Evolutionary conservation across 2,329 filamentous ascomycete genomes (phyloP), one percentile per base, ranked within the genome.

Genomic region (Alternaria gansuensis): DNA sequence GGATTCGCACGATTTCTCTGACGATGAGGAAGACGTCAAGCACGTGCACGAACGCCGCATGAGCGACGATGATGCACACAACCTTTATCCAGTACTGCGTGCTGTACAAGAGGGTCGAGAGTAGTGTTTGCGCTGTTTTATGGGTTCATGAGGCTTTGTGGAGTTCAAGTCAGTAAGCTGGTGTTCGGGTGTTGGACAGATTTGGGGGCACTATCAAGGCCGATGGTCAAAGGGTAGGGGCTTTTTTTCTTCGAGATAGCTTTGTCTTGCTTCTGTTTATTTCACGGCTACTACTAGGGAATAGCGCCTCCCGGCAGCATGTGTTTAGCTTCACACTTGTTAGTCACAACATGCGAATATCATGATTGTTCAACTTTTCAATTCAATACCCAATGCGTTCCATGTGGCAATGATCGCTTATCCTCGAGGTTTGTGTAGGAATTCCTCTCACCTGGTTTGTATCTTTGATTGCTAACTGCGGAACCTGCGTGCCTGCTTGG

Each of bases 1-100:
- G 23, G 80, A 85, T 59, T 76, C 78, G 39, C 82, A 82, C 34
- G 84, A 87, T 53, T 64, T 71, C n/a, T 75, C 76, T 4, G 74
- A 72, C 9, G 70, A 76, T 11, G 67, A 69, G 21, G 73, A 77
- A 23, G 75, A 77, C 5, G 72, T 71, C 11, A 61, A 68, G 13
- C 63, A 68, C 6, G 63, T 68, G 40, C 68, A 69, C 17, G 69
- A 73, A 46, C 70, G 68, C 28, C 67, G 67, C 10, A 71, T 75
- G 67, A 75, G 69, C 43, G 76, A 78, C 43, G 77, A 79, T 39
- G 77, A 79, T 54, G 76, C 71, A 31, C 73, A 76, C 49, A 78
- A 73, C 54, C 62, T 79, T 5, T 79, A 79, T 57, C 77, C 77
- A 5, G 77, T 79, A 26, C 66, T 79, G 49, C 71, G 75, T 33